Conservation (phyloP, 1,284 basidiomycete species). For the Golubevia pallescens region DNA sequence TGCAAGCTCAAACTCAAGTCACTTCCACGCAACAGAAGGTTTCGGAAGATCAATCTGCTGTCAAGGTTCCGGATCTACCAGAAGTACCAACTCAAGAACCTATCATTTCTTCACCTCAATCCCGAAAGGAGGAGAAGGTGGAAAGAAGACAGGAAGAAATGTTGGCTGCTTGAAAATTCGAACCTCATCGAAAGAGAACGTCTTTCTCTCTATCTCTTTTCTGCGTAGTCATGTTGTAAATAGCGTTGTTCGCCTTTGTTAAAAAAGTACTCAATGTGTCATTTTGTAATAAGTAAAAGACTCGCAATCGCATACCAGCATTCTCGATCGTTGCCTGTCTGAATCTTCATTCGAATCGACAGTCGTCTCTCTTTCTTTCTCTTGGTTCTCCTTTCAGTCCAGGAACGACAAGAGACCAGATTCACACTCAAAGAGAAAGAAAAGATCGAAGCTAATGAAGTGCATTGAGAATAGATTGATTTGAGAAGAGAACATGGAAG, state of each 20-base stretch:
- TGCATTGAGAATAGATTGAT: too few relatives aligned
- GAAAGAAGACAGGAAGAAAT: slow-evolving; percentile 1
- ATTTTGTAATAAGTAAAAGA: too few relatives aligned
- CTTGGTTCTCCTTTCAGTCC: too few relatives aligned
- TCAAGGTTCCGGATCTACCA: not conserved
- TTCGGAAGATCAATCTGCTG: not conserved
- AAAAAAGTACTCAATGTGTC: too few relatives aligned
- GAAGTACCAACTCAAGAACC: not conserved
- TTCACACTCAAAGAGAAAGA: too few relatives aligned
- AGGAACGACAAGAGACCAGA: too few relatives aligned
- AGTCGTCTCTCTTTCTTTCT: too few relatives aligned
- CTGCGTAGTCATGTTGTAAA: not conserved
- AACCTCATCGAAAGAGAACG: not conserved
- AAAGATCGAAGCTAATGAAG: too few relatives aligned
- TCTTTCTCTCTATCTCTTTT: not conserved
- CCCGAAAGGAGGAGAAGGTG: not conserved
- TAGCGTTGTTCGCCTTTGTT: not conserved
- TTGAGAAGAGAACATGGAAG: too few relatives aligned
- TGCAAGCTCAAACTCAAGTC: not conserved
- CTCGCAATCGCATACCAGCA: too few relatives aligned
- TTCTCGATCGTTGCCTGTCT: too few relatives aligned
- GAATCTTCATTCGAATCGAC: too few relatives aligned
- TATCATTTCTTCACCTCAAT: not conserved
- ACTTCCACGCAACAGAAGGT: not conserved
- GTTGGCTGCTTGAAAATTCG: not conserved